Evolutionary conservation across 176 grass and related monocot species (phyloP), one percentile per base, ranked within the genome.

Genomic region (Oryza punctata): DNA sequence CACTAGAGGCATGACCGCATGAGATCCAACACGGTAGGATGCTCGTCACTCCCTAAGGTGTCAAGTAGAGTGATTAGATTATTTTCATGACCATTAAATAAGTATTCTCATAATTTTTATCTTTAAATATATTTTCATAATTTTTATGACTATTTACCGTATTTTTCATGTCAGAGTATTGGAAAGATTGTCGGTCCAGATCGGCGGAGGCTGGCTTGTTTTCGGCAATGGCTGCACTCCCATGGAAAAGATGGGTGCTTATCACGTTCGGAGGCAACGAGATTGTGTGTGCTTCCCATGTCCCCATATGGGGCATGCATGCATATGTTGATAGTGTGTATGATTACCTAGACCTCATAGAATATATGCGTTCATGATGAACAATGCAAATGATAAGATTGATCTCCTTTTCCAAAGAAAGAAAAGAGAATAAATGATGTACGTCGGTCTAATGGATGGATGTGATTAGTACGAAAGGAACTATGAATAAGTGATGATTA

Each of bases 321-420:
- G 12, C 0, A 15, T 3, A 45, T 45, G 45, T 45, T 35, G 33
- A 54, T 4, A 6, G 69, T 14, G 10, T 69, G 4, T 1, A 1
- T 27, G 40, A 25, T 72, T 71, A 15, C 38, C 63, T 65, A 29
- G 37, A 43, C 12, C 7, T n/a, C 35, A 76, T 57, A 69, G 37
- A 70, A 77, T 76, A 37, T 7, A 4, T 23, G 12, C n/a, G 18
- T 25, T 87, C 69, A 81, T 76, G 47, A 75, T 81, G 85, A 26
- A 60, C 46, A 76, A 33, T 44, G 64, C 81, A 75, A 65, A 13
- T 32, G 70, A 12, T 75, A 21, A 54, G 50, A 54, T 54, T 0
- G 33, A 81, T 69, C 33, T 61, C 78, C 11, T 27, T 64, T 69
- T 12, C 14, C 71, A 21, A 19, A 54, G 50, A 54, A 54, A 54